A percentile compares a stretch with the other conserved stretches of the same genome.
phyloP scores from a whole-genome alignment of 257 asterid genomes.

The Dorcoceras hygrometricum region DNA sequence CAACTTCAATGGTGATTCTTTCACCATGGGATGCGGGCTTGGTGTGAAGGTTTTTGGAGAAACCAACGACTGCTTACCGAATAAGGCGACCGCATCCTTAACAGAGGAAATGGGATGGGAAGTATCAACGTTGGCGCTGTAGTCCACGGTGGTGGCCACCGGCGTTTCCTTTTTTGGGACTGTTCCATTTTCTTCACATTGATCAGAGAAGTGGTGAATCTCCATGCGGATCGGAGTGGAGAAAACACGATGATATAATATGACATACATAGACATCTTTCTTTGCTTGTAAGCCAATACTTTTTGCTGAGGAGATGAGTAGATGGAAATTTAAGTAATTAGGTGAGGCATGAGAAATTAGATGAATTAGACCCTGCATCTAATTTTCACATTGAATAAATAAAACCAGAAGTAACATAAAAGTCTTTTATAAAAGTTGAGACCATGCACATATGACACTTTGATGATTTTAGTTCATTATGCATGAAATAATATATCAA shows the following conservation, averaged over 20 bases:
- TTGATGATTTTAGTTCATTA: too few relatives aligned
- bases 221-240: background rate
- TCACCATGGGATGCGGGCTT: conserved; percentile 22
- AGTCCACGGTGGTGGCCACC: background rate
- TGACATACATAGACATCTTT: conserved; percentile 28
- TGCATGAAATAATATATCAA: too few relatives aligned
- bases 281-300: conserved; percentile 69
- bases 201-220: too few relatives aligned
- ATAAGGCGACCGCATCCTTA: conserved; percentile 76
- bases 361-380: too few relatives aligned
- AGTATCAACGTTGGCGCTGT: conserved; percentile 46
- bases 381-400: too few relatives aligned
- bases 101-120: conserved; percentile 78
- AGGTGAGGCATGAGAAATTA: too few relatives aligned
- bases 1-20: conserved; percentile 20
- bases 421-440: too few relatives aligned
- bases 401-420: too few relatives aligned
- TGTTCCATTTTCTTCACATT: conserved; percentile 22
- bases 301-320: too few relatives aligned
- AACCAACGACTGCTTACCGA: conserved; percentile 53
- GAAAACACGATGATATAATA: conserved; percentile 17
- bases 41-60: conserved; percentile 39
- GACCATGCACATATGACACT: too few relatives aligned
- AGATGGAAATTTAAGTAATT: too few relatives aligned
- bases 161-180: background rate